phyloP scores from a whole-genome alignment of 176 grass and related monocot genomes.

The Secale cereale region DNA sequence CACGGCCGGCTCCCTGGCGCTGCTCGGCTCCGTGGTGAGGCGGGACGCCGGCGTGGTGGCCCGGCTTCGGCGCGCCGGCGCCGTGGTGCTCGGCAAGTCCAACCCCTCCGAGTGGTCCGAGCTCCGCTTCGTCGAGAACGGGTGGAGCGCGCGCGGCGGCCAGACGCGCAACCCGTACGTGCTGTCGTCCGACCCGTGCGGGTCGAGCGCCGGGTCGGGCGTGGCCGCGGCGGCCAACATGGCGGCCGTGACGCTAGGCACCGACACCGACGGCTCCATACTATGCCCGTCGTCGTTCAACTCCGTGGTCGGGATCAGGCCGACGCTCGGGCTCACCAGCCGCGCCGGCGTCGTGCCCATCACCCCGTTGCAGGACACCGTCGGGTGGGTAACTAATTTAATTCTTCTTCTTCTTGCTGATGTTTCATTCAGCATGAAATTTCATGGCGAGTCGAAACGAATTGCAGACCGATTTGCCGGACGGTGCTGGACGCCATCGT shows the following conservation, averaged over 20 bases:
- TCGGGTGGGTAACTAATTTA: conserved; percentile 55
- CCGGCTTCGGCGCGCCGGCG: conserved; percentile 42
- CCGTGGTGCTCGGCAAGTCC: conserved; percentile 59
- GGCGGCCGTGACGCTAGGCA: conserved; percentile 51
- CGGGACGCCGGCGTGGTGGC: conserved; percentile 57
- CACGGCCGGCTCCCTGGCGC: conserved; percentile 63
- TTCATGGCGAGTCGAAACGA: no score
- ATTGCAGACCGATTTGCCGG: conserved; percentile 48
- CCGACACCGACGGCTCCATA: conserved; percentile 54
- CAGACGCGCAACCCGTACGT: conserved; percentile 43
- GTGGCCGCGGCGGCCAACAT: conserved; percentile 54
- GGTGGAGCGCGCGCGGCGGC: conserved; percentile 65
- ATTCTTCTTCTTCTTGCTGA: not conserved
- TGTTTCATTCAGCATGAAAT: no score
- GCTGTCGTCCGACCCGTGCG: conserved; percentile 30
- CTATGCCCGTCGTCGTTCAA: conserved; percentile 39
- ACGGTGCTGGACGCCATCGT: conserved; percentile 56
- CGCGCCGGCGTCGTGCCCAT: conserved; percentile 41
- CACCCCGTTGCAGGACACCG: conserved; percentile 39
- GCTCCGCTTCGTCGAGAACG: conserved; percentile 11
- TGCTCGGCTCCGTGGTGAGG: conserved; percentile 43
- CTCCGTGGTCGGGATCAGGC: conserved; percentile 59
- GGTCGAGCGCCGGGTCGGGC: conserved; percentile 36
- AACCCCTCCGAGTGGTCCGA: conserved; percentile 53
- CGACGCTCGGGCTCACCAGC: conserved; percentile 55